Conservation (phyloP, 352 stramenopile species). For the Phytophthora brassicae region DNA sequence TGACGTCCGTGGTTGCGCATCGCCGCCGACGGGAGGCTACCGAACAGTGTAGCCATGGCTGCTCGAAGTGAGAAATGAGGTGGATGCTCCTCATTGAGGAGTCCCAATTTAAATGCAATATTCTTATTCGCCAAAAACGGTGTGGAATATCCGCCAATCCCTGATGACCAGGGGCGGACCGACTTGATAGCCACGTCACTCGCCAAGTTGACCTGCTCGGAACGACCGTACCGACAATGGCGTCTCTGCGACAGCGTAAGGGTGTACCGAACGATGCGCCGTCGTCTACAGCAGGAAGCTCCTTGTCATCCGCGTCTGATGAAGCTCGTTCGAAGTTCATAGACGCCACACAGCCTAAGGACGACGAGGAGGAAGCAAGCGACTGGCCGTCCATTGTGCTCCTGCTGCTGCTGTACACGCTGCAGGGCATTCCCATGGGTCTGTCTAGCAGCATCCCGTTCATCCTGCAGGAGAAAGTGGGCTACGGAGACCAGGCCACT, state of each 20-base stretch:
- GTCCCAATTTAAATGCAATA: too few species aligned
- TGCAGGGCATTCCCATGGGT: slow-evolving; percentile 99
- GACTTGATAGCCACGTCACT: slow-evolving; percentile 34
- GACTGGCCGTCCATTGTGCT: slow-evolving; percentile 88
- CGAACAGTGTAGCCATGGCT: slow-evolving; percentile 73
- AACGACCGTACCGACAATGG: slow-evolving; percentile 19
- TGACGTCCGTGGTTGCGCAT: slow-evolving; percentile 51
- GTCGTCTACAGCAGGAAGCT: slow-evolving; percentile 17
- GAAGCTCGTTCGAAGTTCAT: slow-evolving; percentile 7
- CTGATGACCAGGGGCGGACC: not conserved
- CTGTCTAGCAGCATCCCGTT: slow-evolving; percentile 98
- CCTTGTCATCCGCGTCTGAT: slow-evolving; percentile 22
- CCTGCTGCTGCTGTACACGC: slow-evolving; percentile 97
- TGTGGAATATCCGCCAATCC: slow-evolving; percentile 19
- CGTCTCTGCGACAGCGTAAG: slow-evolving; percentile 45
- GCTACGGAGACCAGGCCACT: slow-evolving; percentile 96
- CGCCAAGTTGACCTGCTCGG: slow-evolving; percentile 14
- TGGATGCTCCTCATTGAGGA: not conserved
- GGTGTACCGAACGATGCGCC: not conserved
- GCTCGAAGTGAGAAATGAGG: slow-evolving; percentile 5
- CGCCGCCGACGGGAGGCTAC: slow-evolving; percentile 60
- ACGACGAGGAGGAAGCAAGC: slow-evolving; percentile 43
- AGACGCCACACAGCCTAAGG: slow-evolving; percentile 6
- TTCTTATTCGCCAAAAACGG: slow-evolving; percentile 9
- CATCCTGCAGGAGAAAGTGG: slow-evolving; percentile 97